phyloP scores from a whole-genome alignment of 1,284 basidiomycete genomes.

The Ustilago lituana region DNA sequence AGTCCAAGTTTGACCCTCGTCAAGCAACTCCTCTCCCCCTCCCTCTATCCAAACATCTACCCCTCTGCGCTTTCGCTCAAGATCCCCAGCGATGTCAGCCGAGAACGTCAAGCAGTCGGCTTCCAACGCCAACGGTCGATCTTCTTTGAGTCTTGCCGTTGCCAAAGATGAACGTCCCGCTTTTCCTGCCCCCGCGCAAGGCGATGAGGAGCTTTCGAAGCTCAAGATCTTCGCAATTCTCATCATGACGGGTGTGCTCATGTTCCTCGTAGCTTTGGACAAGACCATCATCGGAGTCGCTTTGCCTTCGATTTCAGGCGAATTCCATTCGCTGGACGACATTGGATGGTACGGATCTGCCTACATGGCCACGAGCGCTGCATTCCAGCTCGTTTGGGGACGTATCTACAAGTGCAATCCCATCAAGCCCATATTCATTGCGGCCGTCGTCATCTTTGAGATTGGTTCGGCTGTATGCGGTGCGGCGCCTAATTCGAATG shows the following conservation, averaged over 20 bases:
- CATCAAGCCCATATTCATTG: conserved; percentile 70
- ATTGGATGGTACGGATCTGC: conserved; percentile 70
- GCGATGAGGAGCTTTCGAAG: conserved; percentile 10
- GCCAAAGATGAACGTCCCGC: too few relatives aligned
- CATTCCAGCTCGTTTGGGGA: conserved; percentile 42
- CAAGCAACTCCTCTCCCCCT: too few relatives aligned
- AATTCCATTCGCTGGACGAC: conserved; percentile 70
- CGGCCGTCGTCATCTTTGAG: conserved; percentile 70
- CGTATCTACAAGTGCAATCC: conserved; percentile 66
- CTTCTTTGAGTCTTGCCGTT: too few relatives aligned
- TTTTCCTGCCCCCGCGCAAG: too few relatives aligned
- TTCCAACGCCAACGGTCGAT: too few relatives aligned
- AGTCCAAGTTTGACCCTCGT: too few relatives aligned
- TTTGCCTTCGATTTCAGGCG: conserved; percentile 67
- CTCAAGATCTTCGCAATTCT: conserved; percentile 9
- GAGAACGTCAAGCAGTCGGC: too few relatives aligned
- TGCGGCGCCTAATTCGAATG: conserved; percentile 69
- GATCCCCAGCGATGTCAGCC: too few relatives aligned
- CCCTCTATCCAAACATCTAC: too few relatives aligned
- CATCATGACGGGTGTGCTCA: conserved; percentile 10
- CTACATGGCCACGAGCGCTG: conserved; percentile 68
- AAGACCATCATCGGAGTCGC: conserved; percentile 33
- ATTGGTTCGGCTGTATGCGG: conserved; percentile 71
- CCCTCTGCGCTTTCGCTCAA: too few relatives aligned
- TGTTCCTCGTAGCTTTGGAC: conserved; percentile 28